Percentiles rank a stretch among this genome's conserved stretches.
These are phyloP conservation scores for Cytospora leucostoma DNA, from an alignment of 2,329 filamentous ascomycete genomes.

Conservation along the genomic window DNA sequence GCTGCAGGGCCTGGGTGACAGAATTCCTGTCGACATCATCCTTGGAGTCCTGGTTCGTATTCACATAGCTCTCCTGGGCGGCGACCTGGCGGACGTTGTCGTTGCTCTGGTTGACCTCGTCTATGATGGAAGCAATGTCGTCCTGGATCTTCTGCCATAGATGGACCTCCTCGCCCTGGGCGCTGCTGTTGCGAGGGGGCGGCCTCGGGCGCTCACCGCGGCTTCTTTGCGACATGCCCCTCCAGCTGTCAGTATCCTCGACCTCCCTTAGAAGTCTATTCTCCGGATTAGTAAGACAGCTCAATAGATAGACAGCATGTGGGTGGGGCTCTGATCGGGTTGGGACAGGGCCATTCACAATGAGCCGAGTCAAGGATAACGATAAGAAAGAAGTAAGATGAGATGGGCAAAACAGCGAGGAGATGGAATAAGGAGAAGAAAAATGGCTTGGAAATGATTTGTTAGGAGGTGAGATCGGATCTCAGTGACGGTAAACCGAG, in stretches of 20 bases:
- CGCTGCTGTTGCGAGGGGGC: conserved; percentile 41
- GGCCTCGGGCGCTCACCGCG: conserved; percentile 9
- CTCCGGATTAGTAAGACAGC: background rate
- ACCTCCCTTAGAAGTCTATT: conserved; percentile 18
- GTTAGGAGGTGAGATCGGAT: background rate
- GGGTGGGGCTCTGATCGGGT: background rate
- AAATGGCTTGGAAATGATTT: background rate
- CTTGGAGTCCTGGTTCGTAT: conserved; percentile 39
- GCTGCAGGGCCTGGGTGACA: conserved; percentile 20
- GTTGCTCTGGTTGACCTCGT: conserved; percentile 44
- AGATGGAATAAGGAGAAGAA: background rate
- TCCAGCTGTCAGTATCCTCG: conserved; percentile 25
- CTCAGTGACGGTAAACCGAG: background rate
- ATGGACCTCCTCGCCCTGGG: conserved; percentile 45
- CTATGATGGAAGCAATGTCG: conserved; percentile 39
- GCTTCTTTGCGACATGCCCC: conserved; percentile 21
- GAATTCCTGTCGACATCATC: conserved; percentile 38
- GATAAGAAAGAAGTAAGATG: background rate
- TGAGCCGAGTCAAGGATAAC: background rate
- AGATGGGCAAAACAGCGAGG: background rate
- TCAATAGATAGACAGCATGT: background rate
- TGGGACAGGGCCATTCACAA: background rate
- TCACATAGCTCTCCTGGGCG: conserved; percentile 43
- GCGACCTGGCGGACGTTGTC: conserved; percentile 41
- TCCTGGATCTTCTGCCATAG: conserved; percentile 45